Conservation (phyloP, 345 rosid genomes). For the Syzygium oleosum region DNA sequence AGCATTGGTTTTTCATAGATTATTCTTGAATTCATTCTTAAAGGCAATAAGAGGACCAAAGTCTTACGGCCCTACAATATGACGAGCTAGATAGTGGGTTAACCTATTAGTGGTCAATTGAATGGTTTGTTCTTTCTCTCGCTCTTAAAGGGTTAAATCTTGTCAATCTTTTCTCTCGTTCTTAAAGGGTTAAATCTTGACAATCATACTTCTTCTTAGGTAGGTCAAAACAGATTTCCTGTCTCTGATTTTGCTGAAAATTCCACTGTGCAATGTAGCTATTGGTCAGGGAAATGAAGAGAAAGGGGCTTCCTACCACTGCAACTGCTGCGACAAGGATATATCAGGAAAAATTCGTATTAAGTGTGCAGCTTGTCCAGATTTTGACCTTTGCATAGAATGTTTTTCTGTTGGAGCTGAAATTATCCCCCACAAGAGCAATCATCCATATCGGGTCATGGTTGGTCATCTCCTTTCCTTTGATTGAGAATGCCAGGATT, state of each 20-base stretch:
- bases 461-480: conserved; percentile 27
- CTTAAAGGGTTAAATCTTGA: background rate
- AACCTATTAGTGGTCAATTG: background rate
- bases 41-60: background rate
- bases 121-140: background rate
- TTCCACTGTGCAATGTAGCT: conserved; percentile 4
- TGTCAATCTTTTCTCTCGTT: background rate
- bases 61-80: background rate
- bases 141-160: background rate
- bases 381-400: conserved; percentile 92
- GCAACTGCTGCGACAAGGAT: conserved; percentile 89
- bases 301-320: conserved; percentile 59
- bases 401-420: conserved; percentile 91
- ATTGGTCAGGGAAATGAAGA: conserved; percentile 39
- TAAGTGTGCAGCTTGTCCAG: conserved; percentile 75
- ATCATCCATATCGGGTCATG: conserved; percentile 84
- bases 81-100: background rate
- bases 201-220: background rate
- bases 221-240: background rate
- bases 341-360: conserved; percentile 77
- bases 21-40: background rate
- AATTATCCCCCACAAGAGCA: conserved; percentile 59
- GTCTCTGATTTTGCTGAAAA: background rate
- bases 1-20: background rate
- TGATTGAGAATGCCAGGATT: background rate